Evolutionary conservation across 495 filamentous ascomycete genomes (phyloP).

Genomic region (Xylaria curta): DNA sequence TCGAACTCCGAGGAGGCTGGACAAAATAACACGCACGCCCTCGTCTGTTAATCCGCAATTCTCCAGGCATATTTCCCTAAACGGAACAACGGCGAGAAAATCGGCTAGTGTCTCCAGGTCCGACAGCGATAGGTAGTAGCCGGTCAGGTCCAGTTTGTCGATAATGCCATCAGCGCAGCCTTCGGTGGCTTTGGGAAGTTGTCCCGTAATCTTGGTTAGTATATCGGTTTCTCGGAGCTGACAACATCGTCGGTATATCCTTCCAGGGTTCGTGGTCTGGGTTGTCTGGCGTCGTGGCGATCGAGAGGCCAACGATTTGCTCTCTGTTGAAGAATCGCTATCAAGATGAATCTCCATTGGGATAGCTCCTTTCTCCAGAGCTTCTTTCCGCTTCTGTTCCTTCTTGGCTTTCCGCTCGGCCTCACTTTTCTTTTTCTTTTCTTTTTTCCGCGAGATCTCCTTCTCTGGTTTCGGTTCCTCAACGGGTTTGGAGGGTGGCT

Average conservation of each 20-base stretch:
- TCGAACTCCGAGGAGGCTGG: conserved; percentile 83
- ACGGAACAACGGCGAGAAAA: conserved; percentile 91
- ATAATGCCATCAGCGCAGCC: conserved; percentile 71
- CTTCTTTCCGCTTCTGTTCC: conserved; percentile 78
- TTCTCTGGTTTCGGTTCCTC: conserved; percentile 44
- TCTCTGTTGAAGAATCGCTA: conserved; percentile 54
- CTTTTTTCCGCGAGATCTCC: conserved; percentile 73
- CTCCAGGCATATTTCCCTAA: conserved; percentile 83
- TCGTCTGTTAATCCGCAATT: conserved; percentile 87
- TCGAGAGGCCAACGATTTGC: conserved; percentile 33
- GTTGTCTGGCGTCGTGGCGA: conserved; percentile 63
- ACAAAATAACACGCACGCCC: conserved; percentile 82
- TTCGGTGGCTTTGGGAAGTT: conserved; percentile 74
- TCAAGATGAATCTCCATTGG: conserved; percentile 78
- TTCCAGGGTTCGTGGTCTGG: conserved; percentile 87
- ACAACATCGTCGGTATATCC: conserved; percentile 94
- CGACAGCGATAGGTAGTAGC: conserved; percentile 79
- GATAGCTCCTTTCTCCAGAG: conserved; percentile 80
- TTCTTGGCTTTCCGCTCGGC: conserved; percentile 86
- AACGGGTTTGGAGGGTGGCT: conserved; percentile 38
- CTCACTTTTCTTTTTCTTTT: conserved; percentile 91
- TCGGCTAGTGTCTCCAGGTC: conserved; percentile 89
- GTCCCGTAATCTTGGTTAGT: conserved; percentile 84
- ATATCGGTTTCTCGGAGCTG: conserved; percentile 91
- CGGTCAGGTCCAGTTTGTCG: conserved; percentile 79